Evolutionary conservation across 768 basidiomycete species (phyloP), one percentile per base, ranked within the genome.

Genomic region (Suillus ampliporus): DNA sequence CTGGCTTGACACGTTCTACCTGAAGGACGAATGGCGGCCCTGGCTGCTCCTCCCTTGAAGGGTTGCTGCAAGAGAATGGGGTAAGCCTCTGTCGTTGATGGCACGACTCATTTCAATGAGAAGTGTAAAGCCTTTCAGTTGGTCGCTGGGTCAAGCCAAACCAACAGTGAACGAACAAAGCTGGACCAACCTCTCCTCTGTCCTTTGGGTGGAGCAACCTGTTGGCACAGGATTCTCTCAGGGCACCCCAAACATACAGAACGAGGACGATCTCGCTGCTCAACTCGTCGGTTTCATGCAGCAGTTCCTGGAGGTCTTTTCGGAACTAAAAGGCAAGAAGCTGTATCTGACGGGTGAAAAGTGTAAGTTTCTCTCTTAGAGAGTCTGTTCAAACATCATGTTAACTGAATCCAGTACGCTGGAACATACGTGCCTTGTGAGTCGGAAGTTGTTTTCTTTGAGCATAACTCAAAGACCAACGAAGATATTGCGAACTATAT

Each of bases 201-300:
- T 91, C 7, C 75, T 92, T 19, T 92, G 83, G 80, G 84, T 92
- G 13, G 91, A 92, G 65, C 91, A 92, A 65, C 91, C 91, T 4
- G 86, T 92, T 34, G 91, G 91, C 7, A 91, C 90, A 4, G 91
- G 90, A 0, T 92, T 87, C 71, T 89, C 89, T 4, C 88, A 88
- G 64, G 91, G 91, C 19, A 78, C 64, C 13, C 89, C 91, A 1
- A 84, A 87, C 63, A 86, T 87, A 41, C 73, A 79, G 72, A 83
- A 83, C n/a, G 83, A 91, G 65, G 64, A 83, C 58, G 81, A 88
- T 50, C 77, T 91, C 0, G 86, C 86, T 7, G 84, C 74, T 10
- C 83, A 84, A 57, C 71, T 84, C 4, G 77, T 81, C 5, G 84
- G 72, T 10, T 92, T 92, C 73, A 58, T 93, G 67, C 83, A 87